Base-by-base conservation (phyloP, 176 grass and related monocot genomes). In the Aegilops tauschii region DNA sequence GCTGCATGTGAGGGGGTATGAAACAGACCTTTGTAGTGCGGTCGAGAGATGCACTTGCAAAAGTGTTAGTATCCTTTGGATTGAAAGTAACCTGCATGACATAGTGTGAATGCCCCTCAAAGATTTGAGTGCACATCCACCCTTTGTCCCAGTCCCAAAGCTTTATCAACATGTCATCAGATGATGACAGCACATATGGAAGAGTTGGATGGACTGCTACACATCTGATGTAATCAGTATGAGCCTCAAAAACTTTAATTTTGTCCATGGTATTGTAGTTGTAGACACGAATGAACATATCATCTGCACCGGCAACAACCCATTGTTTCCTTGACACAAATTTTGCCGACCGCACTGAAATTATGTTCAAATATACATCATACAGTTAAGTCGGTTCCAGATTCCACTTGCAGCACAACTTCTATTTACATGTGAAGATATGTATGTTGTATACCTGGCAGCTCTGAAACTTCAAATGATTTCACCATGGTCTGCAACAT, bases 131-230 rank as follows among this genome's bases (percentile, higher is more conserved):
- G 76, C 97, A 99, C 42, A 96, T 89, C 94, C 94, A 99, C 66
- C 94, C 92, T 85, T 99, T 99, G 76, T 99, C 94, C 97, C 97
- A 99, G 82, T 99, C 97, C 97, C 97, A 99, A 49, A 96, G 85
- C 74, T 99, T 99, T 90, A 99, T 99, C 85, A 99, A 79, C 97
- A 99, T 99, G 86, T 99, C 97, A 83, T 99, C 97, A 85, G 97
- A 99, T 42, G 97, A 99, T 84, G 97, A 99, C 31, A 99, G 73
- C 34, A 99, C 92, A 88, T 96, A 99, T 81, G 94, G 92, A 73
- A 99, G 94, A 65, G 92, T 99, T 74, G 97, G 97, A 87, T 99
- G 97, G 67, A 99, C 97, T 35, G 94, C 97, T 44, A 99, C 94
- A 93, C 92, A 99, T 86, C 97, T 94, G 32, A 99, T 97, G 77